phyloP scores from a whole-genome alignment of 805 yeast species.

The Lachancea cidri region DNA sequence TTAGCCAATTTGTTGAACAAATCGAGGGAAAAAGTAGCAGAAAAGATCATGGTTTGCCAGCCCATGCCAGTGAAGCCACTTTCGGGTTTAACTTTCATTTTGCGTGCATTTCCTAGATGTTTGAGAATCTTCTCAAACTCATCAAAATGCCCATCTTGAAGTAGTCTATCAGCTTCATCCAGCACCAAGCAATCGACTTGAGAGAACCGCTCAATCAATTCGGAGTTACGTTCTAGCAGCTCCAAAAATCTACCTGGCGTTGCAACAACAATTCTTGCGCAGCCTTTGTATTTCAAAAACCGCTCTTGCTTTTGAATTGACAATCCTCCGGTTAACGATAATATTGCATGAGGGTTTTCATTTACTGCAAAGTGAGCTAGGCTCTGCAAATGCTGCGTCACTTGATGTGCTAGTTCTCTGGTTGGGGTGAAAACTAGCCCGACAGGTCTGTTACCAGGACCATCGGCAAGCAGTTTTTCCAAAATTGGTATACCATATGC shows the following conservation, averaged over 20 bases:
- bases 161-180: slow-evolving; percentile 93
- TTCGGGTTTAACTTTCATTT: slow-evolving; percentile 31
- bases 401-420: slow-evolving; percentile 94
- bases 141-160: slow-evolving; percentile 94
- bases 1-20: slow-evolving; percentile 69
- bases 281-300: slow-evolving; percentile 56
- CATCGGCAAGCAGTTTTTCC: slow-evolving; percentile 45
- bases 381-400: slow-evolving; percentile 66
- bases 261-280: slow-evolving; percentile 75
- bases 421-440: slow-evolving; percentile 92
- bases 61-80: slow-evolving; percentile 39
- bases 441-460: slow-evolving; percentile 41
- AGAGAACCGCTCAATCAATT: slow-evolving; percentile 37
- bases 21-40: slow-evolving; percentile 87
- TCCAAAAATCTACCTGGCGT: slow-evolving; percentile 95
- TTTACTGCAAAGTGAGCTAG: slow-evolving; percentile 37
- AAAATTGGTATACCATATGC: slow-evolving; percentile 93
- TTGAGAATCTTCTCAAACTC: slow-evolving; percentile 82
- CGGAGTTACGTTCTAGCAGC: slow-evolving; percentile 56
- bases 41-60: slow-evolving; percentile 88
- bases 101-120: slow-evolving; percentile 47
- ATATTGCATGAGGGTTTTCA: slow-evolving; percentile 53
- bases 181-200: slow-evolving; percentile 53
- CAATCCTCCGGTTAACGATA: slow-evolving; percentile 89
- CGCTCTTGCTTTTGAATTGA: slow-evolving; percentile 92